Conservation (phyloP, 129 eudicot genomes). For the Glebionis coronaria region DNA sequence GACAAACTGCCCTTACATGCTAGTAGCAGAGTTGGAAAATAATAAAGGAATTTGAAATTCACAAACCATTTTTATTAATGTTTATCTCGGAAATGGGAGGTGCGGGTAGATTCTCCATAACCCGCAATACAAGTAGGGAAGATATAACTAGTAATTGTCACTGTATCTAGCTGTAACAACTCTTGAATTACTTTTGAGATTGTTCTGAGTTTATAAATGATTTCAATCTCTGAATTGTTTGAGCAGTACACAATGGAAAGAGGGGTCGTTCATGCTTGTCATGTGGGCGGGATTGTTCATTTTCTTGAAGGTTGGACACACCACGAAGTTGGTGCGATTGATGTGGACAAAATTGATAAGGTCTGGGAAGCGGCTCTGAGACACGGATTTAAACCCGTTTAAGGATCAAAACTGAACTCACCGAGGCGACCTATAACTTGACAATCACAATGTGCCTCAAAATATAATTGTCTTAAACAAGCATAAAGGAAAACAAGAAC, state of each 20-base stretch:
- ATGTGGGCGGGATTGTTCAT: slow-evolving; percentile 90
- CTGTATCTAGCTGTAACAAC: too few species aligned
- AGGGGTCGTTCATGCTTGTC: slow-evolving; percentile 95
- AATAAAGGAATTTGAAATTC: background rate
- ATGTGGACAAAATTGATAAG: slow-evolving; percentile 66
- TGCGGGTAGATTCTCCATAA: background rate
- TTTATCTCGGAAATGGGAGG: background rate
- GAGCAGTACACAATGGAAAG: slow-evolving; percentile 80
- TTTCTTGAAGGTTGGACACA: slow-evolving; percentile 90
- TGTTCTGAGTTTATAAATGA: background rate
- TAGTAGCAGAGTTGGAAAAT: background rate
- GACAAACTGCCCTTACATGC: slow-evolving; percentile 11
- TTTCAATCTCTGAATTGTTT: slow-evolving; percentile 6
- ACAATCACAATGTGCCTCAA: too few species aligned
- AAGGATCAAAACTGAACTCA: background rate
- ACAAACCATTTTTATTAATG: background rate
- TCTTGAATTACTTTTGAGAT: background rate
- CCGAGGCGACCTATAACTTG: too few species aligned
- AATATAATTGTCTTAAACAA: too few species aligned
- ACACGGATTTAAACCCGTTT: slow-evolving; percentile 67
- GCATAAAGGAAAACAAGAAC: too few species aligned
- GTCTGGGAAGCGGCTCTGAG: slow-evolving; percentile 85
- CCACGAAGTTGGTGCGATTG: slow-evolving; percentile 84
- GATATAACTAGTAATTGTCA: background rate
- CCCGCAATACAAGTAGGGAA: background rate